These are phyloP conservation scores for Asterophora parasitica DNA, from an alignment of 768 basidiomycete genomes.

Conservation along the genomic window DNA sequence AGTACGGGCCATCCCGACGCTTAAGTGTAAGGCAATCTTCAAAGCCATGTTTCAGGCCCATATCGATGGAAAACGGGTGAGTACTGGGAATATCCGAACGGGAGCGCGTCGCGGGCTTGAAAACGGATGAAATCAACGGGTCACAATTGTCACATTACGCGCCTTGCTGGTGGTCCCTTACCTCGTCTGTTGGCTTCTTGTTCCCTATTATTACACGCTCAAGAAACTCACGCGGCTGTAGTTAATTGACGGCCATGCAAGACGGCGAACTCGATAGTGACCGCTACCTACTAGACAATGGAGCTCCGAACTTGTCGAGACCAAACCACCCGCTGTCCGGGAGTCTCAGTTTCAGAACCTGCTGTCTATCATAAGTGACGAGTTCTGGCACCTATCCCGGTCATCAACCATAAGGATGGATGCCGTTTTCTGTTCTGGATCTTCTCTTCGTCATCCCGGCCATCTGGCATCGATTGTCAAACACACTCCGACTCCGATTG, in stretches of 20 bases:
- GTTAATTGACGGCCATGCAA: not conserved
- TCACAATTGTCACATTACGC: constrained; percentile 8
- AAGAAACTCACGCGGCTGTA: constrained; percentile 11
- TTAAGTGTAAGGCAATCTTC: not conserved
- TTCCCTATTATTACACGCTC: constrained; percentile 6
- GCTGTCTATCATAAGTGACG: constrained; percentile 2
- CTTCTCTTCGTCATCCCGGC: constrained; percentile 11
- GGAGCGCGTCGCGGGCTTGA: constrained; percentile 2
- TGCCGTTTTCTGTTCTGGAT: constrained; percentile 10
- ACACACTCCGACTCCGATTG: constrained; percentile 15
- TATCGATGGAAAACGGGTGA: constrained; percentile 4
- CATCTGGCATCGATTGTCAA: constrained; percentile 13
- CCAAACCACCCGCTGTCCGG: constrained; percentile 13
- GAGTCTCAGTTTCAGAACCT: constrained; percentile 14
- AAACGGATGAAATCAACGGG: constrained; percentile 4
- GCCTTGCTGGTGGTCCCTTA: constrained; percentile 10
- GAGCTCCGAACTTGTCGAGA: constrained; percentile 15
- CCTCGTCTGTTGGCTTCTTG: constrained; percentile 3
- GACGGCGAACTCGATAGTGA: constrained; percentile 12
- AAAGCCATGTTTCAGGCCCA: not conserved
- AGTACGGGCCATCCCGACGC: constrained; percentile 3
- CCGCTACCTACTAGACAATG: constrained; percentile 4
- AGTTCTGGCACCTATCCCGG: constrained; percentile 11
- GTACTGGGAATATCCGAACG: constrained; percentile 1
- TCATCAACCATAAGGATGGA: constrained; percentile 7